phyloP scores from a whole-genome alignment of 345 rosid species.

The Boechera divaricarpa region DNA sequence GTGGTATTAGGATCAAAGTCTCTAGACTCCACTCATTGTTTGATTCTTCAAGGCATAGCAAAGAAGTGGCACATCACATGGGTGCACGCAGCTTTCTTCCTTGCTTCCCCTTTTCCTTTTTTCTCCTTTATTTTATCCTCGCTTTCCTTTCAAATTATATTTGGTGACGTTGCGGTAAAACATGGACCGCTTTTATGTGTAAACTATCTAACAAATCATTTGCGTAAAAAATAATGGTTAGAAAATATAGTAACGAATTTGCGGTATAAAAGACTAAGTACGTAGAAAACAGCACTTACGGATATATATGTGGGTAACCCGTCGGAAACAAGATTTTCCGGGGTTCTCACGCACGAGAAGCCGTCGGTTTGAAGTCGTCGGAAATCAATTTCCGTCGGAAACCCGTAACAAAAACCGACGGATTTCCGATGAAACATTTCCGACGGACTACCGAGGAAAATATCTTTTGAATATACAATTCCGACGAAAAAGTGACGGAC shows the following conservation, averaged over 20 bases:
- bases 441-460: too few relatives aligned
- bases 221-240: neutral
- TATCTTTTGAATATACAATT: too few relatives aligned
- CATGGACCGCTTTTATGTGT: neutral
- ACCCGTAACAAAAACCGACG: too few relatives aligned
- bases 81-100: slow-evolving; percentile 23
- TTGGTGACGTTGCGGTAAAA: neutral
- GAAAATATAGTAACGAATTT: neutral
- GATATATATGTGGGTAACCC: too few relatives aligned
- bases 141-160: neutral
- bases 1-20: slow-evolving; percentile 42
- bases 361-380: too few relatives aligned
- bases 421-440: too few relatives aligned
- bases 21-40: slow-evolving; percentile 28
- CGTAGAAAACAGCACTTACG: neutral
- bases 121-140: slow-evolving; percentile 20
- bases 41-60: slow-evolving; percentile 47
- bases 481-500: too few relatives aligned
- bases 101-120: slow-evolving; percentile 6
- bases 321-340: too few relatives aligned
- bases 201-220: neutral
- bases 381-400: too few relatives aligned
- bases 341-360: too few relatives aligned
- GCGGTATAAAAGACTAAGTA: neutral
- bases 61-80: slow-evolving; percentile 45